phyloP scores from a whole-genome alignment of 73 alveolate species.

The Blepharisma stoltei region DNA sequence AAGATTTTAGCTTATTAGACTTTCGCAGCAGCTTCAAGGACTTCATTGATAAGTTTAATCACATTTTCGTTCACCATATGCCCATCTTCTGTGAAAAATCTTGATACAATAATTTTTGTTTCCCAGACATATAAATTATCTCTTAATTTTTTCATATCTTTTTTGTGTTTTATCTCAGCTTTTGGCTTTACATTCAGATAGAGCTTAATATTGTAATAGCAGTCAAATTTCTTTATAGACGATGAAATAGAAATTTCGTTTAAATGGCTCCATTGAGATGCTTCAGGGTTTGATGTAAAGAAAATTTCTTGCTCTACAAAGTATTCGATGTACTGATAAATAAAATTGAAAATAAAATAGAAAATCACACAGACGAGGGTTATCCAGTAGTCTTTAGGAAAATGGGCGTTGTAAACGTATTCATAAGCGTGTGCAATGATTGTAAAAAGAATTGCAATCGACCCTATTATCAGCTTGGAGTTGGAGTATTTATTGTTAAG shows the following conservation, averaged over 20 bases:
- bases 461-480: neutral
- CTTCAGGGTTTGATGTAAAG: neutral
- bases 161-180: neutral
- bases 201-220: neutral
- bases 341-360: slow-evolving; percentile 2
- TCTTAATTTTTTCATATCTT: neutral
- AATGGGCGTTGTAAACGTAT: slow-evolving; percentile 1
- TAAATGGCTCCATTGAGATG: neutral
- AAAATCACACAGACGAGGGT: neutral
- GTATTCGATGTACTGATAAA: slow-evolving; percentile 4
- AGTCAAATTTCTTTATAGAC: neutral
- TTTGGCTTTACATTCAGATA: neutral
- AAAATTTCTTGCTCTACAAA: slow-evolving; percentile 1
- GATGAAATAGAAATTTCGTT: neutral
- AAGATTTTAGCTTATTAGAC: no score
- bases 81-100: slow-evolving; percentile 2
- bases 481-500: slow-evolving; percentile 8
- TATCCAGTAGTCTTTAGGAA: slow-evolving; percentile 18
- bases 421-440: slow-evolving; percentile 14
- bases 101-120: neutral
- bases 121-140: no score
- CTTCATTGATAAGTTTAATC: neutral
- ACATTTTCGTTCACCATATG: neutral
- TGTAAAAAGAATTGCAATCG: slow-evolving; percentile 1
- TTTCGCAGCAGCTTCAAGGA: neutral